Base-by-base conservation (phyloP, 805 yeast genomes). In the Wickerhamomyces bovis region DNA sequence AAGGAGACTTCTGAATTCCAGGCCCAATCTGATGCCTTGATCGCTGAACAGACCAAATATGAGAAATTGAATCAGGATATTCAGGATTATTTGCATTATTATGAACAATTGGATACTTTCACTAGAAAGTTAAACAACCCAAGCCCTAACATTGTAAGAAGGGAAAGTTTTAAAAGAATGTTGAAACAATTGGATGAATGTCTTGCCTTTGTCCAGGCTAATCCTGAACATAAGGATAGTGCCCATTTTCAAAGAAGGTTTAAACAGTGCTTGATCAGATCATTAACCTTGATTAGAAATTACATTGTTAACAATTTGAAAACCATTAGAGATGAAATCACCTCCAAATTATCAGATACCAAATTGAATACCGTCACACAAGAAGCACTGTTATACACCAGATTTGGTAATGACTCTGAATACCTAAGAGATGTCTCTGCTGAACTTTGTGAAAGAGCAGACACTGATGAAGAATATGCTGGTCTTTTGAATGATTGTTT, bases 211-310 rank as follows among this genome's bases (percentile, higher is more conserved):
- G 71, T 82, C 6, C 69, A 72, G 9, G 65, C 67, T 3, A 76
- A 81, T 44, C 64, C 70, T 7, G 81, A 81, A 47, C 84, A 85
- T 57, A 81, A 78, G 58, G 96, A 89, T 45, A 69, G 78, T 11
- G 92, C 81, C 23, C 59, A 78, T 2, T 89, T 86, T 61, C 75
- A 74, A 42, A 78, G 81, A 52, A 76, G 90, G 48, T 88, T 87
- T 66, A 78, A 85, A 51, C 95, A 87, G 56, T 87, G 96, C 57
- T 72, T 89, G 75, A 81, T 90, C 1, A 75, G 96, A 48, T 83
- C 95, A 1, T 71, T 89, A 41, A 80, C 94, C 0, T 69, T 92
- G 49, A 77, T 89, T 15, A 76, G 83, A 52, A 86, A 83, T 56
- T 88, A 82, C 59, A 65, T 86, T 45, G 71, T 70, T 10, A 60